Conservation (phyloP, 805 yeast genomes). For the Candida michaelii region DNA sequence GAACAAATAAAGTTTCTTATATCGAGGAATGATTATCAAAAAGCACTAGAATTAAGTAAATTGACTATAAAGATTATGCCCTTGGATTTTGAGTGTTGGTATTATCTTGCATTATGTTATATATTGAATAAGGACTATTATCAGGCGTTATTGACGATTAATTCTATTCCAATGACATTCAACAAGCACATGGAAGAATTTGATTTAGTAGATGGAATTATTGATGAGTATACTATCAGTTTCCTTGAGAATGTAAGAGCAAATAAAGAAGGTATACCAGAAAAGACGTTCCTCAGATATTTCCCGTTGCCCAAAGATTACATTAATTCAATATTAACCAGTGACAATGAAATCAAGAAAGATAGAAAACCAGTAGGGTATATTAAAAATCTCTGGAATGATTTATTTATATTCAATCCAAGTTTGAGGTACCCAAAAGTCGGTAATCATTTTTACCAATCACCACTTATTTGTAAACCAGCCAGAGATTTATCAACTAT, state of each 20-base stretch:
- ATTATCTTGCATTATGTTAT: slow-evolving; percentile 58
- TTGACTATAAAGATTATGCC: slow-evolving; percentile 70
- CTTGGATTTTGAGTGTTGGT: slow-evolving; percentile 75
- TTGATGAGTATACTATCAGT: slow-evolving; percentile 25
- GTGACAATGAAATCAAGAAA: background rate
- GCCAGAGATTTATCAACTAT: slow-evolving; percentile 37
- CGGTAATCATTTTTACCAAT: slow-evolving; percentile 35
- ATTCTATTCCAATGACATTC: slow-evolving; percentile 62
- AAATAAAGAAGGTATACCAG: slow-evolving; percentile 25
- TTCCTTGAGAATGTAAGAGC: slow-evolving; percentile 18
- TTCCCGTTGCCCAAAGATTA: slow-evolving; percentile 28
- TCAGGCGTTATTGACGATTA: slow-evolving; percentile 65
- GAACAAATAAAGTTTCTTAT: slow-evolving; percentile 67
- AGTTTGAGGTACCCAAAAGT: slow-evolving; percentile 34
- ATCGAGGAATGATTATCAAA: slow-evolving; percentile 48
- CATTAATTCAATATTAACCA: background rate
- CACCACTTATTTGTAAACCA: slow-evolving; percentile 34
- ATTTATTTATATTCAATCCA: slow-evolving; percentile 27
- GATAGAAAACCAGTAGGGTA: slow-evolving; percentile 21
- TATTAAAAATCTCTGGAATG: slow-evolving; percentile 34
- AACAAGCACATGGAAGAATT: slow-evolving; percentile 32
- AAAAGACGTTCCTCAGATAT: slow-evolving; percentile 24
- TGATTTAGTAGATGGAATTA: slow-evolving; percentile 23
- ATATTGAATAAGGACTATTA: slow-evolving; percentile 53
- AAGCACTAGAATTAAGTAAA: slow-evolving; percentile 60